phyloP scores from a whole-genome alignment of 257 asterid genomes.

The Penstemon eatonii region DNA sequence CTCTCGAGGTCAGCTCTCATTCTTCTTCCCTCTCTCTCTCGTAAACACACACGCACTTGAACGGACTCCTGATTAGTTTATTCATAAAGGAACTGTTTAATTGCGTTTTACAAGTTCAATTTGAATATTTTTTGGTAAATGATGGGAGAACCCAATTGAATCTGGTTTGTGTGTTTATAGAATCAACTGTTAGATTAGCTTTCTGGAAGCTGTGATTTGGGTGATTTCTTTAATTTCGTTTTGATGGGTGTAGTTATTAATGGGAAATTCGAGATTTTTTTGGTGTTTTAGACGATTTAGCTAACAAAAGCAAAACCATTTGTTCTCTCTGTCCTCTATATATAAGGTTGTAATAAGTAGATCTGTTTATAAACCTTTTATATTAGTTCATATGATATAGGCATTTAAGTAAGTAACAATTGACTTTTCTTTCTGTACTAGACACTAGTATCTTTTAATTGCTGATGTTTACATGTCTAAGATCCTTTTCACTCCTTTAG shows the following conservation, averaged over 20 bases:
- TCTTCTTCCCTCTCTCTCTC: background rate
- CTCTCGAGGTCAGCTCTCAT: constrained; percentile 39
- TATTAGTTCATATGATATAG: background rate
- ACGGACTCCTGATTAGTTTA: background rate
- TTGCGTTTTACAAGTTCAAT: background rate
- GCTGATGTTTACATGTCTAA: background rate
- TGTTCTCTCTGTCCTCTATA: background rate
- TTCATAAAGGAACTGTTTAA: constrained; percentile 7
- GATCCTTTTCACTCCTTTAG: background rate
- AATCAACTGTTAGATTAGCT: constrained; percentile 26
- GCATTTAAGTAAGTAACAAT: background rate
- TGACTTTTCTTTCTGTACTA: background rate
- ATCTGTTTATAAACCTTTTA: background rate
- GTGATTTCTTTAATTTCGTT: constrained; percentile 9
- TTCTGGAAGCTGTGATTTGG: constrained; percentile 19
- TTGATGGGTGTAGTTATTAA: background rate
- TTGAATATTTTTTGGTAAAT: no score
- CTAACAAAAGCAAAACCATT: constrained; percentile 9
- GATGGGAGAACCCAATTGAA: background rate
- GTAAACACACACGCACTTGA: constrained; percentile 1
- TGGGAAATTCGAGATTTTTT: constrained; percentile 16
- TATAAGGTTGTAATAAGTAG: background rate
- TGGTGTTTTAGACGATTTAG: constrained; percentile 14
- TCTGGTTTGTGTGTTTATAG: constrained; percentile 3
- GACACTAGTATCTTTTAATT: background rate